Conservation (phyloP, 2,329 filamentous ascomycete genomes). For the Colletotrichum sp. region DNA sequence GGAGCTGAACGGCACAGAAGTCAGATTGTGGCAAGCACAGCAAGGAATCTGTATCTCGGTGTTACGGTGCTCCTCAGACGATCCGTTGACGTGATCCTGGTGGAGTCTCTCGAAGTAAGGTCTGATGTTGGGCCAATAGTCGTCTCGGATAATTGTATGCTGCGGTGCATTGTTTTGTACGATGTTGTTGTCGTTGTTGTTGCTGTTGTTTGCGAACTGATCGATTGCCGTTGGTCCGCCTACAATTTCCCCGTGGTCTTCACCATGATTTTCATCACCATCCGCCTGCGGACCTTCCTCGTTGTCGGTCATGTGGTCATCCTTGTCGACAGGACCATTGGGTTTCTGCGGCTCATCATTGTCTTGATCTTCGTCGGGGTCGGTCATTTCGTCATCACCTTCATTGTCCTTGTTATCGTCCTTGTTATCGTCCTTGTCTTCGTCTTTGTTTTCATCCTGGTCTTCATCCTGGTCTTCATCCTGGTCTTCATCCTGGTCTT, state of each 20-base stretch:
- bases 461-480: neutral
- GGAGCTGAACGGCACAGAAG: neutral
- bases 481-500: too few relatives aligned
- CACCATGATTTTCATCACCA: neutral
- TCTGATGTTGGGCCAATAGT: neutral
- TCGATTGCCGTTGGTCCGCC: neutral
- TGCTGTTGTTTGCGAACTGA: neutral
- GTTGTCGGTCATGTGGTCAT: neutral
- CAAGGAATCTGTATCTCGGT: neutral
- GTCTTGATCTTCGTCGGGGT: neutral
- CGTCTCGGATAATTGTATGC: neutral
- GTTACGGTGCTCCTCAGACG: neutral
- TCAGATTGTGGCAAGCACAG: neutral
- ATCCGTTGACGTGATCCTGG: neutral
- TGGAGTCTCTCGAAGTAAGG: neutral
- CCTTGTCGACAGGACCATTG: neutral
- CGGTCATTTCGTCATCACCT: neutral
- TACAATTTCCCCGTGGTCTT: neutral
- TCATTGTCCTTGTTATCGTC: neutral
- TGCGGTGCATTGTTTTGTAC: too few relatives aligned
- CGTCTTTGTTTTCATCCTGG: accelerated
- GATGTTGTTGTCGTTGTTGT: neutral
- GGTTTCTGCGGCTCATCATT: neutral
- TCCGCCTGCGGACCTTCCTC: neutral
- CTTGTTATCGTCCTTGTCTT: neutral